Evolutionary conservation across 2,329 filamentous ascomycete species (phyloP), one percentile per base, ranked within the genome.

Genomic region (Arthroderma sp.): DNA sequence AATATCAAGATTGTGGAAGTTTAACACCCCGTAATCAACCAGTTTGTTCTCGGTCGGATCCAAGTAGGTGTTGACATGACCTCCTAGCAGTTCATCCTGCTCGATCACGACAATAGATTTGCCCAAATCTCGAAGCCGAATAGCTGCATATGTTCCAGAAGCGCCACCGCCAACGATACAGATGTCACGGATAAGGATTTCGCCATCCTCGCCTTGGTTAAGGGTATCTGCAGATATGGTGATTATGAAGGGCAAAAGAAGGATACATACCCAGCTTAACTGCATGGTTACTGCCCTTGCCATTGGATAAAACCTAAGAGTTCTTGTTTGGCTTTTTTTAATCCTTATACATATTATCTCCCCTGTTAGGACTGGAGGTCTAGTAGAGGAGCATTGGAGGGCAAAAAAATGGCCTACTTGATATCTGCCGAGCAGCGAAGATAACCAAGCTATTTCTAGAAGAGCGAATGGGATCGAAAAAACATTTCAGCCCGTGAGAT

Each of bases 101-200:
- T 63, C 59, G 29, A 63, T 43, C 3, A 61, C 39, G 2, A 54
- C 51, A 7, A 60, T 53, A 3, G 48, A 55, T 11, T 54, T 52
- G 7, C 54, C 53, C 40, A 50, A 41, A 36, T 58, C 52, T 29
- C 47, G 52, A 7, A 63, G 49, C 2, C 49, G 48, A 9, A 60
- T 45, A 5, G 60, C 59, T 5, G 57, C 53, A 42, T 58, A 62
- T 1, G 56, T 58, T 6, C 57, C 60, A 0, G 54, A 49, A 1
- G 54, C 48, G 11, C 58, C 58, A 28, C 58, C 58, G 31, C 59
- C 60, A 29, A 63, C 52, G 27, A 61, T 55, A 28, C 43, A 48
- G 6, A 62, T 52, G 50, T 62, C 57, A 3, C 11, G 32, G 32
- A 34, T 9, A 34, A 34, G 32, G 2, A 34, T 34, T 34, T 34